A percentile compares a stretch with the other conserved stretches of the same genome.
Conservation (phyloP, 2,329 filamentous ascomycete species). For the Dendryphion nanum region DNA sequence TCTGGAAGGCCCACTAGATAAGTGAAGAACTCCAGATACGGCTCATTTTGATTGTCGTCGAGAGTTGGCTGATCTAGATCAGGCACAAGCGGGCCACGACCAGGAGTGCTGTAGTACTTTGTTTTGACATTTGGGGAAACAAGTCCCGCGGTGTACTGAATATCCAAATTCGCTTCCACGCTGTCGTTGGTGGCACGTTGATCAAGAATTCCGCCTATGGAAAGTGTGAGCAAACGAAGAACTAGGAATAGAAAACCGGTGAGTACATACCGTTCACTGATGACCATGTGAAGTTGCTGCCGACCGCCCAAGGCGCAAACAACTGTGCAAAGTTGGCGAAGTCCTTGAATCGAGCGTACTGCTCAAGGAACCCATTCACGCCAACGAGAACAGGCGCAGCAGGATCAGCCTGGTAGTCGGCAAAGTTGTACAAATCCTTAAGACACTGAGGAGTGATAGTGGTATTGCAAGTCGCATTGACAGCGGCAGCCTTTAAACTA, state of each 20-base stretch:
- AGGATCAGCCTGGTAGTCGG: constrained; percentile 40
- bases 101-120: constrained; percentile 49
- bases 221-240: constrained; percentile 1
- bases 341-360: constrained; percentile 50
- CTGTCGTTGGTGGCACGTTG: constrained; percentile 39
- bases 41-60: constrained; percentile 48
- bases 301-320: constrained; percentile 41
- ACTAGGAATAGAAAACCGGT: not conserved
- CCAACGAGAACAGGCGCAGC: constrained; percentile 39
- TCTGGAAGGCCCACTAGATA: constrained; percentile 33
- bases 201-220: constrained; percentile 26
- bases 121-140: constrained; percentile 42
- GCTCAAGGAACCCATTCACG: constrained; percentile 49
- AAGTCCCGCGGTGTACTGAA: constrained; percentile 49
- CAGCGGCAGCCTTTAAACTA: constrained; percentile 16
- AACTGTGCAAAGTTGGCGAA: constrained; percentile 40
- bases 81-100: constrained; percentile 47
- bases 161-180: constrained; percentile 52
- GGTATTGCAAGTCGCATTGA: constrained; percentile 41
- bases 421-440: constrained; percentile 46
- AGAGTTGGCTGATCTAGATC: constrained; percentile 47
- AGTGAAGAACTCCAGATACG: constrained; percentile 43
- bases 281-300: constrained; percentile 46
- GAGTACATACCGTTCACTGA: constrained; percentile 42
- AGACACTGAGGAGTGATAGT: constrained; percentile 49